Evolutionary conservation across 345 rosid genomes (phyloP), one percentile per base, ranked within the genome.

Genomic region (Lepidium africanum): DNA sequence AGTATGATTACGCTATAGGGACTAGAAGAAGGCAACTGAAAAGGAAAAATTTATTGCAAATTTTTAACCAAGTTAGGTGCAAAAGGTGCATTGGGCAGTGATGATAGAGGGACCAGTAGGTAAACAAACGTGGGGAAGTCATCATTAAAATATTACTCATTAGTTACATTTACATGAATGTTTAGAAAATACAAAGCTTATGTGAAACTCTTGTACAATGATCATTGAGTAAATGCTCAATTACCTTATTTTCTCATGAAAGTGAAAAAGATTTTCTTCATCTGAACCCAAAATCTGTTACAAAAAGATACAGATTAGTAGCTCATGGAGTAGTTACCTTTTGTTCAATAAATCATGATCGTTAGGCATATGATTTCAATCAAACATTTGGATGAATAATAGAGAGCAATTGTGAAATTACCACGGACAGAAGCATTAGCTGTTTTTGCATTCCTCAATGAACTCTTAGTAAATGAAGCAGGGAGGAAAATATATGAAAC

Each of bases 181-280:
- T 73, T 57, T 39, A 40, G 40, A 74, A 56, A 33, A 21, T 21
- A 30, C 33, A 30, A 65, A 64, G 21, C 32, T 15, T 43, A 43
- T 36, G 27, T 70, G 50, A 74, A 70, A 27, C 33, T 30, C 33
- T 30, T 30, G 4, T 30, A 30, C 7, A 30, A 30, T 6, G 4
- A 30, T 35, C 2, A 4, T 69, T 30, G 42, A 55, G 62, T 17
- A 45, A 40, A 48, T 36, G 33, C 52, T 33, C 59, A 51, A n/a
- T 74, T 69, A 94, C 97, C 99, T 91, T 82, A 94, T 91, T 76
- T 85, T 94, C 81, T 91, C 94, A 71, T 89, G 96, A 71, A 87
- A 88, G 69, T 83, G 89, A 65, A 94, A 86, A 65, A 71, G 63
- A 58, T 91, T 89, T 76, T 94, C 92, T 80, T 94, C 99, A 76